Evolutionary conservation across 2,329 filamentous ascomycete species (phyloP).

Genomic region (Chaetomiaceae sp.): DNA sequence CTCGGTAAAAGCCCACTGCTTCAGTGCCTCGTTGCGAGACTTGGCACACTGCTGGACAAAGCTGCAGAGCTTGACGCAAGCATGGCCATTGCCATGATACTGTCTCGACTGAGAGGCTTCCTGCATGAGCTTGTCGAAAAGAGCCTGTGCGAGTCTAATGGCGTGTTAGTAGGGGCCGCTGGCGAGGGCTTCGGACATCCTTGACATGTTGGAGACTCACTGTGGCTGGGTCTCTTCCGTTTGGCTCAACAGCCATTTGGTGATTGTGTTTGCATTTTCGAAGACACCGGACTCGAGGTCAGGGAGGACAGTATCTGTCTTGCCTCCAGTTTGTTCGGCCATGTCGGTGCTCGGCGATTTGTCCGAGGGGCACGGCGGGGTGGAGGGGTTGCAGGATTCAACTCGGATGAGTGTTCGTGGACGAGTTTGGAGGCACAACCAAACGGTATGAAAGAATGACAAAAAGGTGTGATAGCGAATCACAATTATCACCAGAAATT

Average conservation of each 20-base stretch:
- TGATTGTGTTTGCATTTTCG: conserved; percentile 28
- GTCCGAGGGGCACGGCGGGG: not conserved
- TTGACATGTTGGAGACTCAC: conserved; percentile 11
- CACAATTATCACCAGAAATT: not conserved
- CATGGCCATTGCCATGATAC: conserved; percentile 44
- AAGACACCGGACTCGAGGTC: conserved; percentile 16
- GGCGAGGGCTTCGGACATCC: too few species aligned
- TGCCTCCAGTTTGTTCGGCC: not conserved
- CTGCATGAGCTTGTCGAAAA: conserved; percentile 46
- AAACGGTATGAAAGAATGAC: not conserved
- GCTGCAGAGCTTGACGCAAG: conserved; percentile 56
- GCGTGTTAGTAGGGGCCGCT: conserved; percentile 10
- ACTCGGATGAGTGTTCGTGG: not conserved
- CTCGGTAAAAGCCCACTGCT: conserved; percentile 48
- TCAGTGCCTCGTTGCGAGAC: conserved; percentile 40
- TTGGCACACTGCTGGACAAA: conserved; percentile 57
- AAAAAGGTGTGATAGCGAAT: not conserved
- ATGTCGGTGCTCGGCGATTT: conserved; percentile 14
- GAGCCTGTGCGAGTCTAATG: conserved; percentile 32
- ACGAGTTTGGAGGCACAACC: not conserved
- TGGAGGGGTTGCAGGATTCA: conserved; percentile 2
- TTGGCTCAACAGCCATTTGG: conserved; percentile 24
- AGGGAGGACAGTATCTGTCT: conserved; percentile 7
- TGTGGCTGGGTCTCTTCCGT: conserved; percentile 10
- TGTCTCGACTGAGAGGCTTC: conserved; percentile 50